Conservation (phyloP, 2,329 filamentous ascomycete genomes). For the Diaporthe citriasiana region DNA sequence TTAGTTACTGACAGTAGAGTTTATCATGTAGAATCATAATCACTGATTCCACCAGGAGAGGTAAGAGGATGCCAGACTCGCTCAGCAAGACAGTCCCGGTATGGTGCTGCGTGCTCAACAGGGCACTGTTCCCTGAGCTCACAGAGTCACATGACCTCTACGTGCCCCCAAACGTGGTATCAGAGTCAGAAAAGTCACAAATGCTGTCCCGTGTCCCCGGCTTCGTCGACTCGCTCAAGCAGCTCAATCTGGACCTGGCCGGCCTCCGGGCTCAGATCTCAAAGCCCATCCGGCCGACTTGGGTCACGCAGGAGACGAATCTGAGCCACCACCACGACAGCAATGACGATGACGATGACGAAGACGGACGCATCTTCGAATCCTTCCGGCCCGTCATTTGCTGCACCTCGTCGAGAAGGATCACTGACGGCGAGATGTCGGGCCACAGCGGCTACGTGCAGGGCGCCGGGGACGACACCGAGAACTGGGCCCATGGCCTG, state of each 20-base stretch:
- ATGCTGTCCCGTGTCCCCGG: conserved; percentile 73
- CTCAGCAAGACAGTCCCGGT: conserved; percentile 94
- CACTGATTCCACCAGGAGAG: conserved; percentile 92
- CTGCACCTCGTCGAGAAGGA: conserved; percentile 84
- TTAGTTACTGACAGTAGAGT: neutral
- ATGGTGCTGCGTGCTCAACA: conserved; percentile 92
- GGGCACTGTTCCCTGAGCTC: conserved; percentile 76
- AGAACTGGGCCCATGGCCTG: conserved; percentile 90
- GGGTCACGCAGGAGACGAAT: conserved; percentile 80
- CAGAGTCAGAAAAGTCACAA: conserved; percentile 82
- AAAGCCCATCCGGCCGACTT: conserved; percentile 83
- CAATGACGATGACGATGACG: conserved; percentile 27
- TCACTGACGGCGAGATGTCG: conserved; percentile 76
- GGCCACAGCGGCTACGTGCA: conserved; percentile 83
- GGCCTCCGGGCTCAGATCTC: conserved; percentile 68
- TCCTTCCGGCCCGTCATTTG: conserved; percentile 82
- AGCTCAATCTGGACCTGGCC: conserved; percentile 72
- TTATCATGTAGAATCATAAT: conserved; percentile 74
- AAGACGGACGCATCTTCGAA: conserved; percentile 58
- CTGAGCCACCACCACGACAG: conserved; percentile 52
- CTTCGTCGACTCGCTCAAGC: conserved; percentile 66
- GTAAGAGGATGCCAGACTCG: conserved; percentile 96
- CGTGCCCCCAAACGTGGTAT: conserved; percentile 80
- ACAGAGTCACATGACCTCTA: conserved; percentile 67
- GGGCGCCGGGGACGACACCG: conserved; percentile 93